Conservation (phyloP, 352 stramenopile species). For the Pythium vanterpoolii region DNA sequence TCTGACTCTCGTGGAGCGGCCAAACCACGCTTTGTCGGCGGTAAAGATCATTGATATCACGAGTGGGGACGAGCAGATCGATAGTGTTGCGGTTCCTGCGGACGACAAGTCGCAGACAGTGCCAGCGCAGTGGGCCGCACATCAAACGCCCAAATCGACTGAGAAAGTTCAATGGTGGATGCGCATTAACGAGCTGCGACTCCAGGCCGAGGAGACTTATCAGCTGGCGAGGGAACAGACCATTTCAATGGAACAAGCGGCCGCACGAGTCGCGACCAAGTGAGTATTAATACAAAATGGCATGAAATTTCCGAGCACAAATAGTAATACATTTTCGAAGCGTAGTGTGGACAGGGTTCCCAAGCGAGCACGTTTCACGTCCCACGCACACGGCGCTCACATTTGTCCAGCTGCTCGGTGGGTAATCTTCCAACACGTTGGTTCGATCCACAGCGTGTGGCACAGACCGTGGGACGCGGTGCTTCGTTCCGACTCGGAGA, state of each 20-base stretch:
- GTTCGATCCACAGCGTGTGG: no score
- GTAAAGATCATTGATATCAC: not conserved
- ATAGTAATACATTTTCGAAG: no score
- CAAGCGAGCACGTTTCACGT: no score
- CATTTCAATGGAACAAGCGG: not conserved
- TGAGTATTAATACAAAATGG: not conserved
- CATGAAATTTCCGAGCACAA: no score
- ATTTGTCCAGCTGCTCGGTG: no score
- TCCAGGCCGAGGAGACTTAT: slow-evolving; percentile 20
- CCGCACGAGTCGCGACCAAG: not conserved
- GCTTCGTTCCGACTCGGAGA: no score
- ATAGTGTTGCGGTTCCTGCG: not conserved
- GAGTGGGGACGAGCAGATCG: not conserved
- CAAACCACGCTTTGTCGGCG: no score
- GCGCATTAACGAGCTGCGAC: slow-evolving; percentile 11
- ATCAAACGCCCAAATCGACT: not conserved
- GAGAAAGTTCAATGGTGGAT: slow-evolving; percentile 1
- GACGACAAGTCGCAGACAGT: not conserved
- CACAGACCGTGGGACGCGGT: no score
- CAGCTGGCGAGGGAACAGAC: slow-evolving; percentile 13
- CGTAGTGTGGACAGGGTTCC: no score
- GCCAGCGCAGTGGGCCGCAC: not conserved
- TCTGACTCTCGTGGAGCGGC: no score
- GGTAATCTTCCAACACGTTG: no score
- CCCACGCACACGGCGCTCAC: no score